A percentile compares a stretch with the other conserved stretches of the same genome.
These are phyloP conservation scores for Ashbya aceris DNA, from an alignment of 1,139 yeast species.

Conservation along the genomic window DNA sequence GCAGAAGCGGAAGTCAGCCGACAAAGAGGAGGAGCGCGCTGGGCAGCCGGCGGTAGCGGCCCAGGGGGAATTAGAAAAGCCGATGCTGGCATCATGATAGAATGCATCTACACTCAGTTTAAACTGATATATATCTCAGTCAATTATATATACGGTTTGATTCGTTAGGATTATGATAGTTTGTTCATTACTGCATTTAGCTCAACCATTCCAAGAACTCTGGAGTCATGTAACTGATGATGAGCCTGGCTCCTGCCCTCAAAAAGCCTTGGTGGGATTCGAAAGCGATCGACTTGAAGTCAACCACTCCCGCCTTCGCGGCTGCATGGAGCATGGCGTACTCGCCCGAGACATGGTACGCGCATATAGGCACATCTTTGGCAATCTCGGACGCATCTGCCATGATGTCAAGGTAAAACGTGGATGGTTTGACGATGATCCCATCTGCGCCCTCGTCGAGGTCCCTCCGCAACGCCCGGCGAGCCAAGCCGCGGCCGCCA, in stretches of 20 bases:
- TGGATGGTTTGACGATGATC: conserved; percentile 91
- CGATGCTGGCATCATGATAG: conserved; percentile 4
- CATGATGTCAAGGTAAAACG: conserved; percentile 86
- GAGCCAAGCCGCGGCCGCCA: conserved; percentile 87
- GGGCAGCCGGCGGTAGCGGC: neutral
- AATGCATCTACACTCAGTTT: neutral
- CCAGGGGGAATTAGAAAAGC: conserved; percentile 3
- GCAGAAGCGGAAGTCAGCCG: neutral
- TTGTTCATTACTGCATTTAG: conserved; percentile 4
- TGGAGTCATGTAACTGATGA: conserved; percentile 91
- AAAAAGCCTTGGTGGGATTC: conserved; percentile 87
- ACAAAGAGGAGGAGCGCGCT: conserved; percentile 9
- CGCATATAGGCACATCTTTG: conserved; percentile 79
- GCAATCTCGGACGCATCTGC: conserved; percentile 81
- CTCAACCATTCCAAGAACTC: conserved; percentile 90
- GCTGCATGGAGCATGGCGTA: conserved; percentile 98
- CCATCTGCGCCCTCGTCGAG: conserved; percentile 93
- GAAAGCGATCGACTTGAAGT: conserved; percentile 79
- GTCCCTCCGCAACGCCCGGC: conserved; percentile 82
- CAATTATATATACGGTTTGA: neutral
- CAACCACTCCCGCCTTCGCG: conserved; percentile 90
- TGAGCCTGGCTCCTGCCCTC: conserved; percentile 91
- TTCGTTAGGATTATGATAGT: neutral
- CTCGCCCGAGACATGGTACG: conserved; percentile 96
- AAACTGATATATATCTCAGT: neutral